These are phyloP conservation scores for Colletotrichum orchidophilum DNA, from an alignment of 2,329 filamentous ascomycete genomes.

Conservation along the genomic window DNA sequence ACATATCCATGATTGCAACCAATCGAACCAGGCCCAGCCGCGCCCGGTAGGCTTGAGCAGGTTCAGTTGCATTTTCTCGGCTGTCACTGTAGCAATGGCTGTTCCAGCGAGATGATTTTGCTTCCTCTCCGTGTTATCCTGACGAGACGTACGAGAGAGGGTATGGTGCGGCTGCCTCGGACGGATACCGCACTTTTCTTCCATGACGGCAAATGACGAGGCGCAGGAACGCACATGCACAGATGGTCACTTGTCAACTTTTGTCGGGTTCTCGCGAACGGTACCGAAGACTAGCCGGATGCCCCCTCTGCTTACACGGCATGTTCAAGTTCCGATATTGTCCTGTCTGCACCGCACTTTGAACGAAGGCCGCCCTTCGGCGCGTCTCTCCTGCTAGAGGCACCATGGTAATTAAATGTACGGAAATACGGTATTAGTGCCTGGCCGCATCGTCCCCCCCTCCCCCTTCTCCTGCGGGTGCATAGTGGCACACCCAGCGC, in stretches of 20 bases:
- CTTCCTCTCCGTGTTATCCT: neutral
- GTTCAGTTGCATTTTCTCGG: neutral
- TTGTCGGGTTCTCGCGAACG: conserved; percentile 21
- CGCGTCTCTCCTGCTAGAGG: neutral
- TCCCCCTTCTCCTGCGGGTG: conserved; percentile 9
- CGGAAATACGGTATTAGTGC: neutral
- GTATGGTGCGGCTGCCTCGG: conserved; percentile 4
- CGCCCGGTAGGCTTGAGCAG: neutral
- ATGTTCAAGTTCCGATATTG: conserved; percentile 6
- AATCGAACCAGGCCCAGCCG: neutral
- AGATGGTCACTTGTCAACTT: conserved; percentile 27
- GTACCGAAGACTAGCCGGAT: conserved; percentile 12
- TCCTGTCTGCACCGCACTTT: neutral
- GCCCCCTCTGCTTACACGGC: neutral
- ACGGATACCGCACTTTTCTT: neutral
- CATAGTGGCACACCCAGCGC: too few species aligned
- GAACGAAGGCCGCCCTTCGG: neutral
- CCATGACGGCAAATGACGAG: conserved; percentile 10
- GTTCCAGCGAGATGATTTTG: neutral
- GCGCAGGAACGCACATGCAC: conserved; percentile 12
- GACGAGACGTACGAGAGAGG: neutral
- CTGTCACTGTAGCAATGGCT: neutral
- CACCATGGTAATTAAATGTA: neutral
- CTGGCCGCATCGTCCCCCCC: conserved; percentile 5
- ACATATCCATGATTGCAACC: neutral